A percentile compares a stretch with the other conserved stretches of the same genome.
Evolutionary conservation across 2,329 filamentous ascomycete genomes (phyloP).

Genomic region (Proliferodiscus dingleyae): DNA sequence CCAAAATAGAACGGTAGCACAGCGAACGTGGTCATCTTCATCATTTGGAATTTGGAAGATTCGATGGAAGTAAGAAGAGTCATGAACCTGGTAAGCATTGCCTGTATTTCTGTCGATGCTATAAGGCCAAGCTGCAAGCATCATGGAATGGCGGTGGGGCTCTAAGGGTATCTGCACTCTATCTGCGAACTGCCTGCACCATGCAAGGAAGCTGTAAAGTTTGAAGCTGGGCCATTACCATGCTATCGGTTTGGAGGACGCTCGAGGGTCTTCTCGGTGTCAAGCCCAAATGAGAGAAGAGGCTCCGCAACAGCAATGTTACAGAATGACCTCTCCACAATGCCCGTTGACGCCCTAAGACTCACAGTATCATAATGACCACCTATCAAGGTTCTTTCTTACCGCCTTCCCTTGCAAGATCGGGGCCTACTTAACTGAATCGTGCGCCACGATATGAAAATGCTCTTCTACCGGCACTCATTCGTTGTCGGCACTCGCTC

Average conservation of each 20-base stretch:
- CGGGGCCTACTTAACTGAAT: not conserved
- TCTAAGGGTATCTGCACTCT: too few species aligned
- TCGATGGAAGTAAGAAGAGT: not conserved
- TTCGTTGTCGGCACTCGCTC: slow-evolving; percentile 1
- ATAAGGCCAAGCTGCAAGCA: not conserved
- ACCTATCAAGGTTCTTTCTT: too few species aligned
- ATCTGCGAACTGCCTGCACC: not conserved
- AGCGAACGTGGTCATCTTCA: not conserved
- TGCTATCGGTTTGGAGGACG: slow-evolving; percentile 9
- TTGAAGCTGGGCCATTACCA: slow-evolving; percentile 12
- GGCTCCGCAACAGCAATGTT: too few species aligned
- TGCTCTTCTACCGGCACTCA: slow-evolving; percentile 2
- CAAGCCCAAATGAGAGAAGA: too few species aligned
- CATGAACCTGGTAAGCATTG: not conserved
- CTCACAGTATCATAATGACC: too few species aligned
- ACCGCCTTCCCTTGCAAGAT: too few species aligned
- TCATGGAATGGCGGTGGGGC: too few species aligned
- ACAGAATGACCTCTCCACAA: too few species aligned
- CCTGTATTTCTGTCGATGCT: too few species aligned
- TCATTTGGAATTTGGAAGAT: not conserved
- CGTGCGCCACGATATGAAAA: not conserved
- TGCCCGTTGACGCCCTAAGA: too few species aligned
- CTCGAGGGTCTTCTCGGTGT: too few species aligned
- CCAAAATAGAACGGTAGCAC: slow-evolving; percentile 16
- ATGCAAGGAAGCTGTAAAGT: slow-evolving; percentile 3